phyloP scores from a whole-genome alignment of 2,329 filamentous ascomycete species.

The Cladophialophora chaetospira region DNA sequence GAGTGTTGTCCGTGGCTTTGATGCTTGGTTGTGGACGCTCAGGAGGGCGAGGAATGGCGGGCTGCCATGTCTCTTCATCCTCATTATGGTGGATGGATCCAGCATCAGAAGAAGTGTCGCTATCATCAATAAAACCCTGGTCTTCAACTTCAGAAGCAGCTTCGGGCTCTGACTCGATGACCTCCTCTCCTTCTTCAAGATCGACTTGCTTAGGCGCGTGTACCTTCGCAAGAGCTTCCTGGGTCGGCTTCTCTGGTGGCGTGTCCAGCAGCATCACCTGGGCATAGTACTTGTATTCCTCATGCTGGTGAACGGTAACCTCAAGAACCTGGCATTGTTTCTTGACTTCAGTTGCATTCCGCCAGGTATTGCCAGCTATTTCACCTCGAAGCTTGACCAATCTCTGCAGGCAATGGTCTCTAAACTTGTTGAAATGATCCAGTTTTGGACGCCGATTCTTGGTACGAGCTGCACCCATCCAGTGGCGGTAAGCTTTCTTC shows the following conservation, averaged over 20 bases:
- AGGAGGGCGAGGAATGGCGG: too few relatives aligned
- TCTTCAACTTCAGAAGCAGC: conserved; percentile 44
- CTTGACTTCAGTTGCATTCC: conserved; percentile 54
- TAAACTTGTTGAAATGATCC: conserved; percentile 44
- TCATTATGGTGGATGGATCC: conserved; percentile 24
- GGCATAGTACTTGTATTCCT: conserved; percentile 48
- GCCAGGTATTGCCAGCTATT: conserved; percentile 58
- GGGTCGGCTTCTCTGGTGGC: conserved; percentile 35
- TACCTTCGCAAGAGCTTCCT: conserved; percentile 8
- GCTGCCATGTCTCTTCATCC: conserved; percentile 22
- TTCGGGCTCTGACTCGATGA: conserved; percentile 40
- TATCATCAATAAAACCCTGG: conserved; percentile 53
- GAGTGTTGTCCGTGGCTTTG: not conserved
- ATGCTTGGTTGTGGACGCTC: too few relatives aligned
- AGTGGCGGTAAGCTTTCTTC: conserved; percentile 61
- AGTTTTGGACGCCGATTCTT: conserved; percentile 48
- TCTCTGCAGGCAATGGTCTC: conserved; percentile 52
- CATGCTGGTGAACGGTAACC: conserved; percentile 62
- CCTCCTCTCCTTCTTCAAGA: conserved; percentile 51
- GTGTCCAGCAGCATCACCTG: conserved; percentile 41
- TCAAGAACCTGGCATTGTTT: conserved; percentile 63
- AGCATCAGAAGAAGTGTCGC: conserved; percentile 24
- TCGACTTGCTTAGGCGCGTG: conserved; percentile 3
- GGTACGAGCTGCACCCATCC: conserved; percentile 57
- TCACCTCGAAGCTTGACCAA: conserved; percentile 59